phyloP scores from a whole-genome alignment of 2,329 filamentous ascomycete genomes.

The Sporothrix curviconia region DNA sequence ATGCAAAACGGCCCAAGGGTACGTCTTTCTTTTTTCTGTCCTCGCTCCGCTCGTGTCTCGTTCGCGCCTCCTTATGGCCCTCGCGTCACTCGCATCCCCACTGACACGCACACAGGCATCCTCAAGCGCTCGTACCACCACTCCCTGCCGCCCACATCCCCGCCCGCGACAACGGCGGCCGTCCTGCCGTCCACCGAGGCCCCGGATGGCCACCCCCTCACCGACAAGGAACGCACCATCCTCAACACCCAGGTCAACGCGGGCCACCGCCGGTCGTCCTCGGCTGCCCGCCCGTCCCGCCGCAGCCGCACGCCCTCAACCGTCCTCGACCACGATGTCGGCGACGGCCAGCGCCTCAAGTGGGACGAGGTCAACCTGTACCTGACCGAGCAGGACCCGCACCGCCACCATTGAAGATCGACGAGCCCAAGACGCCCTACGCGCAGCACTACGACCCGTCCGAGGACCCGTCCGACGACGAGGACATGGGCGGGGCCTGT shows the following conservation, averaged over 20 bases:
- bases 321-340: constrained; percentile 35
- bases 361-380: constrained; percentile 99
- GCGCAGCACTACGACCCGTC: constrained; percentile 84
- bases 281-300: constrained; percentile 60
- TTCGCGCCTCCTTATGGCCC: background rate
- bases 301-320: constrained; percentile 47
- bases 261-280: constrained; percentile 78
- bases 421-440: constrained; percentile 96
- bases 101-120: constrained; percentile 58
- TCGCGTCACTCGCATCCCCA: background rate
- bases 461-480: constrained; percentile 81
- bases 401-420: constrained; percentile 97
- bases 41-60: no score
- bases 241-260: constrained; percentile 94
- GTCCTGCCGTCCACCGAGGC: constrained; percentile 35
- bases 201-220: constrained; percentile 46
- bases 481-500: constrained; percentile 75
- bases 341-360: constrained; percentile 67
- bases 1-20: constrained; percentile 42
- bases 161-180: constrained; percentile 25
- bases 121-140: constrained; percentile 80
- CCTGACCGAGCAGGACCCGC: constrained; percentile 90
- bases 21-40: constrained; percentile 15
- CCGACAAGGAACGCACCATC: constrained; percentile 82
- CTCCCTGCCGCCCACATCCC: constrained; percentile 49